These are phyloP conservation scores for Dunaliella primolecta DNA, from an alignment of 139 green algal genomes.

Conservation along the genomic window DNA sequence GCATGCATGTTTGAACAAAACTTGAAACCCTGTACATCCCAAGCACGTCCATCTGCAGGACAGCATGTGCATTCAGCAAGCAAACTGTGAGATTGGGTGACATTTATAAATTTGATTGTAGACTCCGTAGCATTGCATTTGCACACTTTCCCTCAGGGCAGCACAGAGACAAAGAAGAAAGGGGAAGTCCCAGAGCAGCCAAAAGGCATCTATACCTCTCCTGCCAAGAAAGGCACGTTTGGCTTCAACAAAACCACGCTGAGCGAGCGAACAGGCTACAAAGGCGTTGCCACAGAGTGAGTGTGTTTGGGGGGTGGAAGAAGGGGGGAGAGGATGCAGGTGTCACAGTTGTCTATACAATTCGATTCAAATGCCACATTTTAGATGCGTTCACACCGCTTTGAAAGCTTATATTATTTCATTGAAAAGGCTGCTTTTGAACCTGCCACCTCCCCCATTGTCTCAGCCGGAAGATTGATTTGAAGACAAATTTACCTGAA, in stretches of 20 bases:
- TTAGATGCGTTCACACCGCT: background rate
- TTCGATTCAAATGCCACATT: too few relatives aligned
- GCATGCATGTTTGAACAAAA: background rate
- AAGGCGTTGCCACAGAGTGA: conserved; percentile 34
- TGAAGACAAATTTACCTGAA: too few relatives aligned
- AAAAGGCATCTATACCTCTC: conserved; percentile 56
- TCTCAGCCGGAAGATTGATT: too few relatives aligned
- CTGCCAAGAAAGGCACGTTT: conserved; percentile 57
- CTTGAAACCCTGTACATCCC: background rate
- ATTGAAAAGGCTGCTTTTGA: too few relatives aligned
- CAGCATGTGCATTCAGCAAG: background rate
- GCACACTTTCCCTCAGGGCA: too few relatives aligned
- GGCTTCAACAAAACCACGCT: conserved; percentile 53
- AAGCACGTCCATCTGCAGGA: background rate
- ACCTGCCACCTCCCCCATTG: too few relatives aligned
- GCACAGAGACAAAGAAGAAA: conserved; percentile 46
- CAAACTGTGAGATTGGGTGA: background rate
- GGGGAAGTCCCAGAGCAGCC: conserved; percentile 38
- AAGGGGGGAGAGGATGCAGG: too few relatives aligned
- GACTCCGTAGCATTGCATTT: background rate
- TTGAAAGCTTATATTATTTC: background rate
- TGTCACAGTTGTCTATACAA: background rate
- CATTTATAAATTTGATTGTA: background rate
- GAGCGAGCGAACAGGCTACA: conserved; percentile 26
- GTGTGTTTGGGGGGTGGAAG: conserved; percentile 1